Conservation (phyloP, 2,329 filamentous ascomycete genomes). For the Didymella glomerata region DNA sequence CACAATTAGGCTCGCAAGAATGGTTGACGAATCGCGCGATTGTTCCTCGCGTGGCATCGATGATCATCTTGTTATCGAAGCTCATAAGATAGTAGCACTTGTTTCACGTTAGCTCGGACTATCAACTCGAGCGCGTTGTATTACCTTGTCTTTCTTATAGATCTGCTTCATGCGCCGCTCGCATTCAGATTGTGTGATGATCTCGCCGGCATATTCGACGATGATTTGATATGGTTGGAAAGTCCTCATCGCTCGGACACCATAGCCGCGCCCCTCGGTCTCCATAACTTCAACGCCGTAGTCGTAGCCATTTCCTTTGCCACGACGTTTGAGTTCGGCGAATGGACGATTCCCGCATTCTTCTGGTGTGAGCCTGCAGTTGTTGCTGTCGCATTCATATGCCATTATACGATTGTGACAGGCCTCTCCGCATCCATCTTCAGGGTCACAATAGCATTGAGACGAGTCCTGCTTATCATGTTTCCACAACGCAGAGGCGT, state of each 20-base stretch:
- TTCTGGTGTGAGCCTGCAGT: slow-evolving; percentile 80
- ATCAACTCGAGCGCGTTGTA: slow-evolving; percentile 31
- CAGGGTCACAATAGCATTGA: slow-evolving; percentile 62
- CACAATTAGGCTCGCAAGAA: slow-evolving; percentile 93
- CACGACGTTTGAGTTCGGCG: slow-evolving; percentile 75
- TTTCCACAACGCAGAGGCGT: slow-evolving; percentile 82
- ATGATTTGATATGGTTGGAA: slow-evolving; percentile 94
- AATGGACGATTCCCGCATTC: slow-evolving; percentile 89
- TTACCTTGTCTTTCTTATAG: slow-evolving; percentile 92
- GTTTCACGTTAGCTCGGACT: slow-evolving; percentile 27
- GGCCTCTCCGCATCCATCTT: slow-evolving; percentile 84
- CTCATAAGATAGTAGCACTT: slow-evolving; percentile 99
- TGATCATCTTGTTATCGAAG: slow-evolving; percentile 98
- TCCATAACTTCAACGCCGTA: slow-evolving; percentile 96
- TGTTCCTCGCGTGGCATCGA: slow-evolving; percentile 93
- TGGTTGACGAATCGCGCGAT: slow-evolving; percentile 99
- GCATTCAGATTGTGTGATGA: slow-evolving; percentile 93
- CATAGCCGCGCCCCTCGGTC: slow-evolving; percentile 86
- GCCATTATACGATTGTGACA: slow-evolving; percentile 97
- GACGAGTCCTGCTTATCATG: slow-evolving; percentile 79
- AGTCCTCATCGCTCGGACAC: slow-evolving; percentile 86
- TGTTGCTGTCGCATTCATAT: slow-evolving; percentile 91
- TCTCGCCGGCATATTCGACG: slow-evolving; percentile 97
- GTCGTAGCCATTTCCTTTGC: slow-evolving; percentile 79
- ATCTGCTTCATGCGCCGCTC: slow-evolving; percentile 91